phyloP scores from a whole-genome alignment of 176 grass and related monocot species.

The Oryza officinalis region DNA sequence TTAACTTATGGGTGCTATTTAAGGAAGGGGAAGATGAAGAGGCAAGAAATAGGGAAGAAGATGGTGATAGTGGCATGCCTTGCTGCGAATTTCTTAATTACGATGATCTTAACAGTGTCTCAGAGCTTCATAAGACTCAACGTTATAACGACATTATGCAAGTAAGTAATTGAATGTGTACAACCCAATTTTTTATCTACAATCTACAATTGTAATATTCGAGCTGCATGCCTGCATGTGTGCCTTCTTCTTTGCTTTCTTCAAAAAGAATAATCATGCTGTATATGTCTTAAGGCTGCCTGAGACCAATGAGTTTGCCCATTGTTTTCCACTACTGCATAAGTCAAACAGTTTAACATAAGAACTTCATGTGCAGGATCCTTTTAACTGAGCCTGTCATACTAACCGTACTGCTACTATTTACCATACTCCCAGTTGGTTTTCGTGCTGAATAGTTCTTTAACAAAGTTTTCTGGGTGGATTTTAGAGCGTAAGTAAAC shows the following conservation, averaged over 20 bases:
- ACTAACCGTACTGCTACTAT: not conserved
- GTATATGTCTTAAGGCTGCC: not conserved
- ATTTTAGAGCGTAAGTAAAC: constrained; percentile 14
- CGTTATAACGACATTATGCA: constrained; percentile 73
- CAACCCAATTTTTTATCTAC: not conserved
- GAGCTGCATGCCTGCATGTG: not conserved
- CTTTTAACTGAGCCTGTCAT: not conserved
- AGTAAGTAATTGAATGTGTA: constrained; percentile 42
- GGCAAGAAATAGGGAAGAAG: constrained; percentile 51
- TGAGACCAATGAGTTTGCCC: not conserved
- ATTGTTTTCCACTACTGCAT: not conserved
- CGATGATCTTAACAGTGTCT: constrained; percentile 77
- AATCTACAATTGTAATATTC: not conserved
- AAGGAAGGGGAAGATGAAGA: constrained; percentile 71
- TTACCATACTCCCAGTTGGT: not conserved
- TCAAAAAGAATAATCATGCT: not conserved
- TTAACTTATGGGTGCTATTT: not conserved
- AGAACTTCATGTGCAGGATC: not conserved
- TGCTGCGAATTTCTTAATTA: constrained; percentile 76
- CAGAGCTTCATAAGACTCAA: constrained; percentile 79
- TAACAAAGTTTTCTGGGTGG: not conserved
- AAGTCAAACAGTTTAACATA: not conserved
- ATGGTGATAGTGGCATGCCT: constrained; percentile 61
- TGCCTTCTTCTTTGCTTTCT: not conserved
- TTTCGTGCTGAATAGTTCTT: constrained; percentile 11